Base-by-base conservation (phyloP, 2,329 filamentous ascomycete genomes). In the Didymella pomorum region DNA sequence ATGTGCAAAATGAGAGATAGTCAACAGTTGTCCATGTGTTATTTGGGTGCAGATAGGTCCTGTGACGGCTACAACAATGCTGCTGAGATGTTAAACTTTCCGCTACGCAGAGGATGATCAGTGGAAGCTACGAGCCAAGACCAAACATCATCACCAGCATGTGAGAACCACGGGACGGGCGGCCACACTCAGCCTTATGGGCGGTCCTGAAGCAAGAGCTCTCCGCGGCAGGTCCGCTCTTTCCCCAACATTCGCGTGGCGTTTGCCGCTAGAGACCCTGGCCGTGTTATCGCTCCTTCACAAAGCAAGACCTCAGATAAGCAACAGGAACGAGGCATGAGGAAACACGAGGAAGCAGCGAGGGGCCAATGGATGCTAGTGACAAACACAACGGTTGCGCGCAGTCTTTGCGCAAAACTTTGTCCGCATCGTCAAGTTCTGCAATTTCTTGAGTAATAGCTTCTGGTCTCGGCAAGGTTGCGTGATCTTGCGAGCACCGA, bases 221-320 rank as follows among this genome's bases (percentile, higher is more conserved):
- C 25, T n/a, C 46, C 54, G 54, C 43, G 49, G 49, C 33, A 23
- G 55, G 23, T 49, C 50, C 54, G 39, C 47, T 56, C 28, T 44
- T 60, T 52, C 57, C 57, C 57, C 57, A 60, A 48, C 57, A 48
- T 60, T 59, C 57, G 55, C 35, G 37, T 35, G 33, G 46, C 52
- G 57, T 47, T 49, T 53, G 31, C 48, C 51, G 47, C 47, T 60
- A 60, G 57, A 42, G 41, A 45, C 45, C 29, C 18, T 52, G 39
- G 23, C 23, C 43, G 35, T 44, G 35, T 44, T 44, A 52, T 57
- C 54, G 47, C 47, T 53, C 39, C 56, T 42, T 54, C 41, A 31
- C 16, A 41, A 42, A n/a, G 41, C 29, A 14, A 42, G 11, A 31
- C 2, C 33, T 28, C 39, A 45, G 56, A 46, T 46, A 51, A 54